Conservation (phyloP, 2,329 filamentous ascomycete species). For the Paracoccidioides lutzii region DNA sequence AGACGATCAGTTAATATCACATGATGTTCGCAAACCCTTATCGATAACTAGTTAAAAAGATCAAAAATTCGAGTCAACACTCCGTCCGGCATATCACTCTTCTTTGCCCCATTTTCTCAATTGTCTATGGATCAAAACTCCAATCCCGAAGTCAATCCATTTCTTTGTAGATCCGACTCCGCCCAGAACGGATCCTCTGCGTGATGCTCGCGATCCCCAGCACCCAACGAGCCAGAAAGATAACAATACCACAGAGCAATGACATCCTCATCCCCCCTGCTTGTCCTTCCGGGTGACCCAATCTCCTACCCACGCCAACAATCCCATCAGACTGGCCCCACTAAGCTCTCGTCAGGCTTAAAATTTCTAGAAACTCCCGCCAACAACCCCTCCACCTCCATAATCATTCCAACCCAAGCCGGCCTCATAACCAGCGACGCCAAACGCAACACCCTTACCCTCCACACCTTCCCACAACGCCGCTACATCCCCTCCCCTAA, state of each 20-base stretch:
- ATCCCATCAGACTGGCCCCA: constrained; percentile 44
- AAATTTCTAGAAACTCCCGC: constrained; percentile 57
- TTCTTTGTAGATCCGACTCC: not conserved
- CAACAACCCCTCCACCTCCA: constrained; percentile 53
- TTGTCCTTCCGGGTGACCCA: constrained; percentile 73
- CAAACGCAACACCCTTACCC: constrained; percentile 27
- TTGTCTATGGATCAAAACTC: too few species aligned
- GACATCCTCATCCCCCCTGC: constrained; percentile 34
- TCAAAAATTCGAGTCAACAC: too few species aligned
- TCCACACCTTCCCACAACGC: constrained; percentile 25
- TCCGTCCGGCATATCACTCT: too few species aligned
- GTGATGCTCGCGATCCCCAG: not conserved
- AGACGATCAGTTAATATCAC: not conserved
- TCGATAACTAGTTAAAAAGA: not conserved
- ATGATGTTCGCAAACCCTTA: not conserved
- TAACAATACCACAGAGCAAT: not conserved
- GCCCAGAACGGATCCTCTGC: not conserved
- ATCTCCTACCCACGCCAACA: constrained; percentile 51
- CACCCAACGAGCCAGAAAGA: not conserved
- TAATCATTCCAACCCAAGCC: constrained; percentile 31
- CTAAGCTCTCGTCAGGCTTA: constrained; percentile 74
- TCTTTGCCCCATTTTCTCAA: too few species aligned
- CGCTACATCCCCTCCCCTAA: constrained; percentile 68
- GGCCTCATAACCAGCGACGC: constrained; percentile 26
- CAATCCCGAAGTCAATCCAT: too few species aligned